Evolutionary conservation across 768 basidiomycete genomes (phyloP), one percentile per base, ranked within the genome.

Genomic region (Tephrocybe sp.): DNA sequence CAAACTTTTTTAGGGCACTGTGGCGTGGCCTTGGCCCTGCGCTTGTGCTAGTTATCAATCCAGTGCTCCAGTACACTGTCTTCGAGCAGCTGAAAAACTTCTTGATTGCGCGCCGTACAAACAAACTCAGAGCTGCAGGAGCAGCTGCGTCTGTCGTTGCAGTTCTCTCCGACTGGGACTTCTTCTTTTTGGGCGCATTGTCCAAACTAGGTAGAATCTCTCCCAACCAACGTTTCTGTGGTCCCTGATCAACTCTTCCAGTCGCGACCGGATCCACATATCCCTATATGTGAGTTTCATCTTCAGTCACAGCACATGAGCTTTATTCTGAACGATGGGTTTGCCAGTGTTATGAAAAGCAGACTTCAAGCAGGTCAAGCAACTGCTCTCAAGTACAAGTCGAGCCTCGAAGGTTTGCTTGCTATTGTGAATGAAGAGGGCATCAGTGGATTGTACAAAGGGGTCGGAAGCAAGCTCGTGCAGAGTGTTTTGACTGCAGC

Each of bases 61-160:
- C 96, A 14, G 89, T 99, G 26, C 78, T 98, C 26, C 85, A 94
- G 73, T 95, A 97, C 67, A 98, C 96, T 17, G 83, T 86, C 0
- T 98, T 98, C 57, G 96, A 99, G 69, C 93, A 97, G 64, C 74
- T 98, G 61, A 97, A 96, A 76, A 97, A 95, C 60, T 60, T 82
- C 32, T 63, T 98, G 51, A 71, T 93, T 48, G 76, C 79, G 53
- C 78, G 77, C 25, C 81, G 88, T 30, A 83, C 80, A 24, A 73
- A 64, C 43, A 79, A 71, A 58, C 65, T 84, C 58, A 74, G 78
- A 45, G 76, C 73, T 28, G 68, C 75, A 44, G 79, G 75, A 41
- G 69, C 66, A 39, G 67, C 70, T 50, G 64, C 68, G 33, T 72
- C 70, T 36, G 76, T 72, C 30, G 73, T 73, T 44, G 80, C 77